Base-by-base conservation (phyloP, 73 alveolate species). In the Symbiodinium natans region DNA sequence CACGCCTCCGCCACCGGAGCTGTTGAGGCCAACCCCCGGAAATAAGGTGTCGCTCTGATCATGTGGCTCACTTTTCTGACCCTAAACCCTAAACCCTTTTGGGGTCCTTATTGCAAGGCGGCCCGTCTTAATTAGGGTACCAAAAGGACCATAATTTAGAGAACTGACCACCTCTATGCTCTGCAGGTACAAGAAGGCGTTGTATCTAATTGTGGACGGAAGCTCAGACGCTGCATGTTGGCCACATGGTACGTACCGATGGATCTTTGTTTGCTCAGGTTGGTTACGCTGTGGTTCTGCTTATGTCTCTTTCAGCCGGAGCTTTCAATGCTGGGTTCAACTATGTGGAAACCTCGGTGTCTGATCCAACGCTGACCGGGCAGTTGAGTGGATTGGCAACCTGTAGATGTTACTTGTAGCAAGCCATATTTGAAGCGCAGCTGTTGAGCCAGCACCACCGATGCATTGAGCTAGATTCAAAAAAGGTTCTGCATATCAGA, bases 171-270 rank as follows among this genome's bases (percentile, higher is more conserved):
- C n/a, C n/a, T 46, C 59, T 46, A 13, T 46, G 59, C 59, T 13
- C 6, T 39, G 11, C 75, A 83, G 92, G 95, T 88, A 88, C 86
- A 88, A 88, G 48, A 88, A 88, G 41, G 34, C 46, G 31, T 29
- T 88, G 74, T 88, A 88, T 40, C 23, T 88, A 75, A 46, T 88
- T 40, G 95, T 88, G 74, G 95, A 43, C 39, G 3, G 25, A 27
- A 39, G 33, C 95, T 68, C 74, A 88, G 86, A 6, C 42, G 29
- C 25, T 33, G 36, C 36, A 31, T 25, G 31, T 27, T 1, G 59
- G 21, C 13, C 59, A 9, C 59, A 46, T 46, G 21, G n/a, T n/a
- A n/a, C n/a, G n/a, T n/a, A n/a, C n/a, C n/a, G n/a, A n/a, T n/a
- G 6, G 59, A 6, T 63, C 25, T 23, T 0, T 9, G 52, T n/a